Percentiles rank a stretch among this genome's conserved stretches.
These are phyloP conservation scores for Aspergillus aculeatus DNA, from an alignment of 2,329 filamentous ascomycete species.

Conservation along the genomic window DNA sequence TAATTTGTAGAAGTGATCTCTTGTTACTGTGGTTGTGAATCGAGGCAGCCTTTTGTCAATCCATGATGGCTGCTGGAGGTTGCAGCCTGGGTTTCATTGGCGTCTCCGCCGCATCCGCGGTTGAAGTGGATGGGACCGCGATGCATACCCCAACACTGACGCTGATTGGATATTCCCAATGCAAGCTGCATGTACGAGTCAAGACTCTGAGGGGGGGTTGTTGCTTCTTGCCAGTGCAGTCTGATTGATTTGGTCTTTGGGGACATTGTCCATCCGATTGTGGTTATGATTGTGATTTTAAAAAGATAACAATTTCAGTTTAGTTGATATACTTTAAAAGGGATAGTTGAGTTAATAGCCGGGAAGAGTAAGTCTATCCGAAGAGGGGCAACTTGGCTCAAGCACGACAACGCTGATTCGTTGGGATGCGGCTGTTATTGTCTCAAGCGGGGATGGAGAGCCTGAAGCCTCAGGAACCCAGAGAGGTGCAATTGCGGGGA, in stretches of 20 bases:
- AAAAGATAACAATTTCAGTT: too few species aligned
- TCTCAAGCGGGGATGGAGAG: neutral
- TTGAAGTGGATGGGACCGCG: neutral
- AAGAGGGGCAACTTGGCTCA: conserved; percentile 18
- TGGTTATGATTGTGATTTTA: too few species aligned
- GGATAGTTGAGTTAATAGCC: conserved; percentile 6
- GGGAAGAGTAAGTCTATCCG: conserved; percentile 37
- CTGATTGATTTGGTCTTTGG: too few species aligned
- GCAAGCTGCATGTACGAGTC: too few species aligned
- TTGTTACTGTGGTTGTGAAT: too few species aligned
- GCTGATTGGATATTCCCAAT: too few species aligned
- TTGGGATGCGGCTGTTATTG: neutral
- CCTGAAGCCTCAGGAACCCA: conserved; percentile 8
- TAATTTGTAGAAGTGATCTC: too few species aligned
- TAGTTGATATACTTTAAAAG: neutral
- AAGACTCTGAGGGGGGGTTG: too few species aligned
- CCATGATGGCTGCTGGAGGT: too few species aligned
- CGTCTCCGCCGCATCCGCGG: neutral
- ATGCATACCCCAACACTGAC: neutral
- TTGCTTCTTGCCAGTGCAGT: too few species aligned
- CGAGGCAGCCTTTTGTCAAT: too few species aligned
- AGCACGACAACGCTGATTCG: neutral
- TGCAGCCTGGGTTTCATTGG: neutral
- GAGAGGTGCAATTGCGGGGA: conserved; percentile 11
- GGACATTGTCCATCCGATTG: too few species aligned